phyloP scores from a whole-genome alignment of 768 basidiomycete species.

The Pulveroboletus sp. region DNA sequence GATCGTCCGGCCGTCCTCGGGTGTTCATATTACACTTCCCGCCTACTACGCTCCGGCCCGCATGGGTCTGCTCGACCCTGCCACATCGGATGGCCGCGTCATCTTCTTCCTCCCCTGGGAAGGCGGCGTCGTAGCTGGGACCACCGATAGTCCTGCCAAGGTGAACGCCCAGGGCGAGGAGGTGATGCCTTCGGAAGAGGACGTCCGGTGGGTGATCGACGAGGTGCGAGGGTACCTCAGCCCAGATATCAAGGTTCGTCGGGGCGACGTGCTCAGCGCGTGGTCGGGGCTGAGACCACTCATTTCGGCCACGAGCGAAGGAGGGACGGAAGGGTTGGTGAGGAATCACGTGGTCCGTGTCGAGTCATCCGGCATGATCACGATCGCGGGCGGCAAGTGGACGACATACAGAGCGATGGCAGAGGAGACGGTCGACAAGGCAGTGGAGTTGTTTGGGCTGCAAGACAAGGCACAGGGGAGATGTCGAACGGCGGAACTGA shows the following conservation, averaged over 20 bases:
- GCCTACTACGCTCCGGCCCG: slow-evolving; percentile 93
- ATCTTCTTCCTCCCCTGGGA: slow-evolving; percentile 99
- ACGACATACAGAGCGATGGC: slow-evolving; percentile 98
- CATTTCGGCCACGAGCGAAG: slow-evolving; percentile 72
- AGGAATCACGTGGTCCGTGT: slow-evolving; percentile 92
- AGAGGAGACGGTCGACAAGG: slow-evolving; percentile 86
- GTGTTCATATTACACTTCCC: slow-evolving; percentile 94
- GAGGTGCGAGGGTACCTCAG: slow-evolving; percentile 87
- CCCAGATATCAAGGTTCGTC: slow-evolving; percentile 88
- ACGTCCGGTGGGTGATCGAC: slow-evolving; percentile 94
- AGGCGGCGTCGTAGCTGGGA: slow-evolving; percentile 95
- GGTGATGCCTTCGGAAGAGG: slow-evolving; percentile 84
- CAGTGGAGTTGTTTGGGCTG: slow-evolving; percentile 74
- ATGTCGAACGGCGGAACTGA: slow-evolving; percentile 76
- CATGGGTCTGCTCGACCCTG: slow-evolving; percentile 94
- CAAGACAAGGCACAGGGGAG: slow-evolving; percentile 48
- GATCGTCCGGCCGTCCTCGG: slow-evolving; percentile 90
- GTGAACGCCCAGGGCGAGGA: slow-evolving; percentile 55
- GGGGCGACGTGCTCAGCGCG: slow-evolving; percentile 92
- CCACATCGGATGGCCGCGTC: slow-evolving; percentile 93
- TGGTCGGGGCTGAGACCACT: slow-evolving; percentile 93
- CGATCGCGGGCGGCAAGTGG: slow-evolving; percentile 98
- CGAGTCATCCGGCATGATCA: slow-evolving; percentile 75
- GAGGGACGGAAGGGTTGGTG: slow-evolving; percentile 82
- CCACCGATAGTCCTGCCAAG: slow-evolving; percentile 79